Evolutionary conservation across 345 rosid genomes (phyloP), one percentile per base, ranked within the genome.

Genomic region (Camelina hispida): DNA sequence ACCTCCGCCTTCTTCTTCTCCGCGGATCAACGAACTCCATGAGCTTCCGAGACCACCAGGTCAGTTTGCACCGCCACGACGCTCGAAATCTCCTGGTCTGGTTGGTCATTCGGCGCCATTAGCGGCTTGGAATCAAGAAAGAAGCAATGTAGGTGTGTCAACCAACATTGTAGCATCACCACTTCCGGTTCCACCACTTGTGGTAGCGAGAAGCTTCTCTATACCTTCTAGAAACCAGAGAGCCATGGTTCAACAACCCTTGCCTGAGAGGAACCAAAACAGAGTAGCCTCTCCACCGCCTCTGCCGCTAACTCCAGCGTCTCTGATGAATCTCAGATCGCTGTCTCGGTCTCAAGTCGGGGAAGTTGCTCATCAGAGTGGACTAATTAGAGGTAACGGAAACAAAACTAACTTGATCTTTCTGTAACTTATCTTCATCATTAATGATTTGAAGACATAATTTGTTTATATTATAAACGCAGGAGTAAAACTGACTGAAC

Each of bases 1-100:
- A 62, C 99, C 99, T 32, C 98, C 99, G 71, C 34, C 85, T 74
- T 54, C 87, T 51, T 78, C 92, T 89, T 90, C 98, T 55, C 98
- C 96, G 42, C 86, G 87, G 68, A 85, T 89, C 79, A 89, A 85
- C 44, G 98, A 96, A 80, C 97, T 96, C 55, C 99, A 96, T 67
- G 93, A 89, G 79, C 99, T 96, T 78, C 98, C 98, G 11, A 82
- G 94, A 84, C 98, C 99, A 22, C 98, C 99, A 0, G 83, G 77
- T 55, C 78, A 67, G 18, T 35, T 2, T 40, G 73, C 76, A 71
- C 76, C 83, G 7, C 81, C 72, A 66, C 86, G 85, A 72, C 77
- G 90, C 5, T 74, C 84, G 12, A 93, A 89, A 78, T 80, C 91
- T 43, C 59, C 83, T 11, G 84, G 75, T 57, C 48, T 73, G 56